Evolutionary conservation across 2,329 filamentous ascomycete species (phyloP).

Genomic region (Aspergillus phoenicis): DNA sequence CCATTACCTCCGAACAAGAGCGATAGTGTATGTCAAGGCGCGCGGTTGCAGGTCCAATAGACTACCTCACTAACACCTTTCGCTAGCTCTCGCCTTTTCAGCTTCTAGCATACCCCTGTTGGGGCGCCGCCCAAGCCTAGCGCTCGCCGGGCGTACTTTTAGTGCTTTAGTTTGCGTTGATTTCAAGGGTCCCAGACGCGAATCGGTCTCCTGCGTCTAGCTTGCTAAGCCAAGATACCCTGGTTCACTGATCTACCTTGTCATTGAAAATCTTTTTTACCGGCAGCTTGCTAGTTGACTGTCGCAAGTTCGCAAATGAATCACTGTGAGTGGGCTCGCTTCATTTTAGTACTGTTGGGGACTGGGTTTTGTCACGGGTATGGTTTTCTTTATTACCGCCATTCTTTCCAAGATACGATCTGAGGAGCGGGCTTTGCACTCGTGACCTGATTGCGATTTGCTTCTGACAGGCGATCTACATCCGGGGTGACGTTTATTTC

Average conservation of each 20-base stretch:
- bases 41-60: slow-evolving; percentile 17
- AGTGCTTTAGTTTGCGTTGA: slow-evolving; percentile 27
- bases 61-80: slow-evolving; percentile 9
- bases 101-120: slow-evolving; percentile 22
- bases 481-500: slow-evolving; percentile 20
- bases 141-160: slow-evolving; percentile 23
- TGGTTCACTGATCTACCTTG: slow-evolving; percentile 1
- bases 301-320: slow-evolving; percentile 23
- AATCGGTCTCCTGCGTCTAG: slow-evolving; percentile 17
- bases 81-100: slow-evolving; percentile 15
- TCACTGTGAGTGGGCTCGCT: slow-evolving; percentile 24
- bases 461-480: slow-evolving; percentile 26
- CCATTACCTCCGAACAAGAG: slow-evolving; percentile 7
- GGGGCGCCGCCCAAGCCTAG: slow-evolving; percentile 17
- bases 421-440: slow-evolving; percentile 4
- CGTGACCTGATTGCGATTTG: slow-evolving; percentile 13
- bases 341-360: slow-evolving; percentile 18
- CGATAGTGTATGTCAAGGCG: slow-evolving; percentile 12
- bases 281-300: neutral
- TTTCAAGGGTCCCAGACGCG: slow-evolving; percentile 24
- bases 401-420: neutral
- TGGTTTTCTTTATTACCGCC: neutral
- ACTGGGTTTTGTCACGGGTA: too few species aligned
- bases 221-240: slow-evolving; percentile 2
- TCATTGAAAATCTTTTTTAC: neutral